These are phyloP conservation scores for Strigomonas culicis DNA, from an alignment of 208 protist species.

Conservation along the genomic window DNA sequence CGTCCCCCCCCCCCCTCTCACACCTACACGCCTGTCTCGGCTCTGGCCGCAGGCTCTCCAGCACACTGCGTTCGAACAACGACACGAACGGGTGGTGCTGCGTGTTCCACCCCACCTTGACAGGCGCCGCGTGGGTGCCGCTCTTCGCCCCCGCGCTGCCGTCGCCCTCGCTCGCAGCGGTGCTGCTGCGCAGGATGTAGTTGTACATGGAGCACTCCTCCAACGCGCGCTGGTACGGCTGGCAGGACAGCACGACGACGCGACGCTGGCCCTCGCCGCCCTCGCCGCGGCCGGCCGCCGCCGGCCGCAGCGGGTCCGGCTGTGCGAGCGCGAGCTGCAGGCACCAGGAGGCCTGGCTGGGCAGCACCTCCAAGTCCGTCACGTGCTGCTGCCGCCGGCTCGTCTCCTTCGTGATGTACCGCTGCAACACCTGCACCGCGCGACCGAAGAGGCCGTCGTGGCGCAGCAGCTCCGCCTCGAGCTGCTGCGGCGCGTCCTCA, in stretches of 20 bases:
- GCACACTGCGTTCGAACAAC: conserved; percentile 50
- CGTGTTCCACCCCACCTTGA: conserved; percentile 60
- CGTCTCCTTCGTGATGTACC: not conserved
- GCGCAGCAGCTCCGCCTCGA: not conserved
- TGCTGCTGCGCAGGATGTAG: not conserved
- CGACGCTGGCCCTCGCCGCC: not conserved
- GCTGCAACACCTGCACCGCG: not conserved
- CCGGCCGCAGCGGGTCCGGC: not conserved
- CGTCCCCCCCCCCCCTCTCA: too few relatives aligned
- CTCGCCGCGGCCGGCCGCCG: too few relatives aligned
- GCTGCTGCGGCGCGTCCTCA: not conserved
- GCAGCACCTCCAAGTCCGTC: conserved; percentile 5
- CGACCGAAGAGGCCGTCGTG: not conserved
- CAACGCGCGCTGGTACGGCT: conserved; percentile 41
- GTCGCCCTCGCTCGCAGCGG: conserved; percentile 1
- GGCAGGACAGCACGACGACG: conserved; percentile 58
- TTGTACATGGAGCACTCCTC: conserved; percentile 64
- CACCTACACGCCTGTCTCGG: not conserved
- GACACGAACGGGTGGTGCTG: conserved; percentile 68
- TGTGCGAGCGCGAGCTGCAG: conserved; percentile 43
- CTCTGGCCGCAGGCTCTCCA: conserved; percentile 36
- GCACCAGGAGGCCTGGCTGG: conserved; percentile 40
- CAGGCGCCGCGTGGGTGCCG: not conserved
- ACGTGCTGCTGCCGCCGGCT: not conserved
- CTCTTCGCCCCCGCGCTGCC: not conserved